phyloP scores from a whole-genome alignment of 805 yeast species.

The Torulaspora delbrueckii region DNA sequence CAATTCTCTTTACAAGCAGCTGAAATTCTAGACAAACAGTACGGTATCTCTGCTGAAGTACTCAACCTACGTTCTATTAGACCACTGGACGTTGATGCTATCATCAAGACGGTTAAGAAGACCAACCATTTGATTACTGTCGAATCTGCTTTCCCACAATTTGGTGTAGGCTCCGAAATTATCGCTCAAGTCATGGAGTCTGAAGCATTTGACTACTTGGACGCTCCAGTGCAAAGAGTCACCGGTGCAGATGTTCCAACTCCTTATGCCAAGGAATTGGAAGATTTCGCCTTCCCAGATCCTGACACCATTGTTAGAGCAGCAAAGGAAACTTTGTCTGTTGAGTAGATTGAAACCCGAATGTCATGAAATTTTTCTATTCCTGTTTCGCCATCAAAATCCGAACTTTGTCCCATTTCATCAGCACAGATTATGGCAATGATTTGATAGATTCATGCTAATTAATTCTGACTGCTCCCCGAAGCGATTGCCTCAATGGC shows the following conservation, averaged over 20 bases:
- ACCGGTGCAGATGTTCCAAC: constrained; percentile 99
- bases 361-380: constrained; percentile 1
- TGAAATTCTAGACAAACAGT: constrained; percentile 71
- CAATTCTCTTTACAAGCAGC: constrained; percentile 87
- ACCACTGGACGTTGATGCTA: constrained; percentile 88
- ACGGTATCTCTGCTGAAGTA: constrained; percentile 89
- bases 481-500: neutral
- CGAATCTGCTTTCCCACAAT: constrained; percentile 97
- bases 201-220: constrained; percentile 96
- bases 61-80: constrained; percentile 93
- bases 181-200: constrained; percentile 97
- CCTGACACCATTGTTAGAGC: constrained; percentile 85
- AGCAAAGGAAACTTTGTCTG: constrained; percentile 69
- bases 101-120: constrained; percentile 85
- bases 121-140: constrained; percentile 94
- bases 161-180: constrained; percentile 98
- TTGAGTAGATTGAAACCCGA: constrained; percentile 38
- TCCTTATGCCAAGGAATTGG: constrained; percentile 93
- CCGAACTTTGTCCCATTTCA: neutral
- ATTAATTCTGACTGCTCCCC: neutral
- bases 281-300: constrained; percentile 99
- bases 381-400: neutral
- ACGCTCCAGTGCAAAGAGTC: constrained; percentile 97
- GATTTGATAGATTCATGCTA: constrained; percentile 4
- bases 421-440: neutral